These are phyloP conservation scores for Pleurotus tuber-regium DNA, from an alignment of 768 basidiomycete species.

Conservation along the genomic window DNA sequence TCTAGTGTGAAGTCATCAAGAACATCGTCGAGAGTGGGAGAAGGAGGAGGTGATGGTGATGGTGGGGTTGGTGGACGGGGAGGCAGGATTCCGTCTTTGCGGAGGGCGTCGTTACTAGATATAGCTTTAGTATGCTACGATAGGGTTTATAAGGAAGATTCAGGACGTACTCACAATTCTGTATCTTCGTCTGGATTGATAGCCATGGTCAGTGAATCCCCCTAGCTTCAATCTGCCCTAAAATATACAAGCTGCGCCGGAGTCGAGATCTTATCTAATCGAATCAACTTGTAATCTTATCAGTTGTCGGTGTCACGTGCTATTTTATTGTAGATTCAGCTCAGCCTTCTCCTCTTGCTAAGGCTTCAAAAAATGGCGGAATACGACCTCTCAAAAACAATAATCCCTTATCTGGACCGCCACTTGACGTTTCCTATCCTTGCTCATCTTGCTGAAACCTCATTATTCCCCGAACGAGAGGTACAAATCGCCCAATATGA, in stretches of 20 bases:
- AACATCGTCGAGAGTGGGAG: conserved; percentile 66
- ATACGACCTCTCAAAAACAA: conserved; percentile 86
- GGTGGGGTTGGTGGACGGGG: conserved; percentile 65
- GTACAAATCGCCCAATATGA: conserved; percentile 94
- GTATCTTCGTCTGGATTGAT: conserved; percentile 90
- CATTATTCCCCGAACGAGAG: conserved; percentile 75
- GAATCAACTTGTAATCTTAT: background rate
- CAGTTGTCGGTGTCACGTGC: background rate
- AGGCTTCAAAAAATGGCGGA: conserved; percentile 88
- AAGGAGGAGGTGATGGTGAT: conserved; percentile 79
- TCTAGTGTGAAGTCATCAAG: conserved; percentile 60
- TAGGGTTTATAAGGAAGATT: conserved; percentile 6
- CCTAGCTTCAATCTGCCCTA: background rate
- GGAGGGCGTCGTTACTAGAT: conserved; percentile 90
- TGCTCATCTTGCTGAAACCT: conserved; percentile 76
- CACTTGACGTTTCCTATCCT: conserved; percentile 94
- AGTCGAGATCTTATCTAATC: background rate
- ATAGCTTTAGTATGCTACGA: background rate
- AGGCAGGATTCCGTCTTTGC: conserved; percentile 89
- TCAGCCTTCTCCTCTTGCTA: too few species aligned
- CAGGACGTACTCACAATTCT: conserved; percentile 72
- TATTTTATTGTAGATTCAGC: too few species aligned
- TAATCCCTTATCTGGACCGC: conserved; percentile 91
- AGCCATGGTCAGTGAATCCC: conserved; percentile 58
- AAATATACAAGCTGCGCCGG: background rate